A percentile compares a stretch with the other conserved stretches of the same genome.
Evolutionary conservation across 306 rosid species (phyloP).

Genomic region (Vigna trinervia): DNA sequence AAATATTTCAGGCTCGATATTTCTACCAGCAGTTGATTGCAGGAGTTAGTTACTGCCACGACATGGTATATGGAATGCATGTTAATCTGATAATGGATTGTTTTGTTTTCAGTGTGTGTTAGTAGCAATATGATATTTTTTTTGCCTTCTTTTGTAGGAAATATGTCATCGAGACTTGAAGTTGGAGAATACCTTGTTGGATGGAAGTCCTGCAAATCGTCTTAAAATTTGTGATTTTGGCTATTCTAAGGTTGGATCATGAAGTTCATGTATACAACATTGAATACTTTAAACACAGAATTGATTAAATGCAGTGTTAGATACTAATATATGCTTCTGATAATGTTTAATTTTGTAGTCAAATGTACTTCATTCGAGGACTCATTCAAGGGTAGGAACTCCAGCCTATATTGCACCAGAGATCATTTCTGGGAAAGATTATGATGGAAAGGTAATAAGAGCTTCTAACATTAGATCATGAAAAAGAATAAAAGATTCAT

Average conservation of each 20-base stretch:
- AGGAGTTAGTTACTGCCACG: conserved; percentile 68
- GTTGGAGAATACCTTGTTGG: conserved; percentile 67
- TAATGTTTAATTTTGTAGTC: conserved; percentile 55
- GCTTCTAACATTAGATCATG: background rate
- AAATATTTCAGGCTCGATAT: conserved; percentile 64
- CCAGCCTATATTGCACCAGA: conserved; percentile 81
- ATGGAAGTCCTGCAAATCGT: conserved; percentile 69
- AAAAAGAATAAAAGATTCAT: background rate
- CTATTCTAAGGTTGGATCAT: conserved; percentile 66
- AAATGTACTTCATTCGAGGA: conserved; percentile 63
- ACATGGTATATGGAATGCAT: conserved; percentile 49
- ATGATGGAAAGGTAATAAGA: conserved; percentile 72
- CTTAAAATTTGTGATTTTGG: conserved; percentile 83
- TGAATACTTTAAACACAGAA: conserved; percentile 31
- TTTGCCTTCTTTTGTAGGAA: conserved; percentile 49
- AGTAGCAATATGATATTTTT: background rate
- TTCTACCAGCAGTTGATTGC: conserved; percentile 78
- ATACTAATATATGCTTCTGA: conserved; percentile 17
- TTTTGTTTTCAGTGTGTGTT: background rate
- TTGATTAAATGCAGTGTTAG: background rate
- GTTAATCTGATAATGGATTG: background rate
- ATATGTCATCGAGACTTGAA: conserved; percentile 80
- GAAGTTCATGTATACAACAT: background rate
- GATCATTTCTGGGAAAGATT: conserved; percentile 65
- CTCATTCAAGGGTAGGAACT: conserved; percentile 71